Base-by-base conservation (phyloP, 208 protist species). In the Porcisia hertigi region DNA sequence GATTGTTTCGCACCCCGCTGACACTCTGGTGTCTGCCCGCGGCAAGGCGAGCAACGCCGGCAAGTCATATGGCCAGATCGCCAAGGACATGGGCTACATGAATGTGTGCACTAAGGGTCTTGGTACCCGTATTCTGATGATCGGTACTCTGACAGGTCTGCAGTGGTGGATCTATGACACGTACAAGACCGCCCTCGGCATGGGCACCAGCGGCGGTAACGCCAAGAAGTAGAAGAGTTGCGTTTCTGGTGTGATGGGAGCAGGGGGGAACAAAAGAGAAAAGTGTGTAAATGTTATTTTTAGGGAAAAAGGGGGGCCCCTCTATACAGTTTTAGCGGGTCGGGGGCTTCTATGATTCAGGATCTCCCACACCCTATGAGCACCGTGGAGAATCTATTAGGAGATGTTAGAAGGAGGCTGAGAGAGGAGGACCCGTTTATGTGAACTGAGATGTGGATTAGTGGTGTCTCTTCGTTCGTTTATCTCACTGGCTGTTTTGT, bases 1-100 rank as follows among this genome's bases (percentile, higher is more conserved):
- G 66, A 94, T 98, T 75, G 95, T 98, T n/a, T 99, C 98, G 18
- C 98, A 99, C 86, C 98, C 98, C 12, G 97, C 97, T 53, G 98
- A 99, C 79, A 96, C 94, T 18, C 77, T 99, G 20, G 91, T 99
- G 18, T 99, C 97, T 39, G 86, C 92, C 34, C 89, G 97, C 62
- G 93, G 92, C 76, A 99, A 98, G 86, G 74, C 84, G 11, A 85
- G 88, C 59, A 95, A 94, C 83, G 87, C 86, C 20, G 88, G 87
- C 60, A 94, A 94, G 80, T 67, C 85, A 30, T 90, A 88, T 69
- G 87, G 93, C 23, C 90, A 93, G 82, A 97, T 96, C 62, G 91
- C 91, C 25, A 87, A 87, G 69, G 94, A 98, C 80, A 87, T 94
- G 74, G 94, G 94, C 63, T 92, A 94, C 82, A 76, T 77, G 59